A percentile compares a stretch with the other conserved stretches of the same genome.
Conservation (phyloP, 768 basidiomycete genomes). For the Boletus vermiculosoides region DNA sequence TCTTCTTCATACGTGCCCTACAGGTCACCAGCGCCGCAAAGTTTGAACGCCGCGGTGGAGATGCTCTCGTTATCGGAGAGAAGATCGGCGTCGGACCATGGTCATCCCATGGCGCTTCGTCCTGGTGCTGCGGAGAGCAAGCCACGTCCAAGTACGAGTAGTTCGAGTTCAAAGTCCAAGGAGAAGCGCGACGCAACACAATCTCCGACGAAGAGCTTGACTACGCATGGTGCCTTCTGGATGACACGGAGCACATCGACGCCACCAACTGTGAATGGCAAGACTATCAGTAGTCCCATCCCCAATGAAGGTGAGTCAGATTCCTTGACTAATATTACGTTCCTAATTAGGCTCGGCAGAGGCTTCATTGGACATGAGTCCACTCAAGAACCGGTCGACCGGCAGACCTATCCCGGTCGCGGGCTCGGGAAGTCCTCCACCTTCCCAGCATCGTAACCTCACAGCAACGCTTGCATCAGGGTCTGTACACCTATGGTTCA, state of each 20-base stretch:
- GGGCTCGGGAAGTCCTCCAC: conserved; percentile 31
- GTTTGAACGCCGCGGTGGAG: conserved; percentile 70
- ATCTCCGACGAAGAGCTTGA: conserved; percentile 45
- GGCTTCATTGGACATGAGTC: conserved; percentile 72
- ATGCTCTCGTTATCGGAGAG: conserved; percentile 44
- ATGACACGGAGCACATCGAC: conserved; percentile 37
- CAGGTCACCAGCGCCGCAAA: conserved; percentile 61
- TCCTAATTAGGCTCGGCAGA: conserved; percentile 34
- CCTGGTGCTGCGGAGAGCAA: conserved; percentile 23
- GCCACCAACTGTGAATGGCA: conserved; percentile 53
- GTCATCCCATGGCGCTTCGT: conserved; percentile 18
- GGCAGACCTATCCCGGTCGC: conserved; percentile 65
- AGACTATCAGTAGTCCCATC: conserved; percentile 66
- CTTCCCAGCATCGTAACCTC: conserved; percentile 23
- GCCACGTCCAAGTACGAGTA: conserved; percentile 34
- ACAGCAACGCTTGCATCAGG: conserved; percentile 59
- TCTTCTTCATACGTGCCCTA: conserved; percentile 55
- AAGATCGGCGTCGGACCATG: conserved; percentile 30
- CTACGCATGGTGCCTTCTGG: conserved; percentile 34
- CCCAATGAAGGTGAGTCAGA: conserved; percentile 59
- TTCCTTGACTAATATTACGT: background rate
- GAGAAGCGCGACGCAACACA: conserved; percentile 37
- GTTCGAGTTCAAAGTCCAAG: conserved; percentile 25
- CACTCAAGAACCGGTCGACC: conserved; percentile 61
- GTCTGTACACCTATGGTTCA: conserved; percentile 40